Evolutionary conservation across 2,329 filamentous ascomycete genomes (phyloP), one percentile per base, ranked within the genome.

Genomic region (Neofusicoccum cordaticola): DNA sequence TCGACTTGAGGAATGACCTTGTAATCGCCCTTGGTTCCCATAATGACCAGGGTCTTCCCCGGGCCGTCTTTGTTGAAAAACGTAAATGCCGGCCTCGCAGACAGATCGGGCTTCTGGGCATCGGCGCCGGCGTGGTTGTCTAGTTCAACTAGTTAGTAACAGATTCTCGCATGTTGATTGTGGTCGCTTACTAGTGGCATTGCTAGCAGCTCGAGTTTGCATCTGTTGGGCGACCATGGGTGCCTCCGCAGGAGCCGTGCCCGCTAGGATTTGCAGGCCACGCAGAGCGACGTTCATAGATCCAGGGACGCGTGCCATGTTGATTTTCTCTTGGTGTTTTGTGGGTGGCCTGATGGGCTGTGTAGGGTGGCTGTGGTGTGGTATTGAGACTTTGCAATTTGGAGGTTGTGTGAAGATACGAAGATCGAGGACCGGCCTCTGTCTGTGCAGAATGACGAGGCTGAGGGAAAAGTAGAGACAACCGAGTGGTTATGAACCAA

Each of bases 11-110:
- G 17, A 27, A 48, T 27, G 17, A 27, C 9, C 13, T 62, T 57
- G 27, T 66, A 57, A 31, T 61, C 62, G 15, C 37, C 51, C 4
- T 41, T 37, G n/a, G 31, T 53, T 8, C 31, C n/a, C 48, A 57
- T 34, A 15, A 62, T 50, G 5, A 48, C 56, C 65, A 48, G 9
- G 9, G 45, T 48, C 45, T 48, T 48, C 27, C 45, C 45, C 45
- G 45, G 45, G 17, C 45, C 45, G 17, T 48, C 45, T 48, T 48
- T 48, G 19, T 48, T 48, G 19, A 48, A 48, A 8, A 48, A 48
- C 8, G 45, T 22, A 13, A 48, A 27, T 22, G 45, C 17, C 13
- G 45, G 45, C 45, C 45, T 27, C 5, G 45, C 19, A 48, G 45
- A 48, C 45, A 48, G 9, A 13, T 11, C 2, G 17, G 45, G 45